These are phyloP conservation scores for Xylaria longipes DNA, from an alignment of 495 filamentous ascomycete genomes.

Conservation along the genomic window DNA sequence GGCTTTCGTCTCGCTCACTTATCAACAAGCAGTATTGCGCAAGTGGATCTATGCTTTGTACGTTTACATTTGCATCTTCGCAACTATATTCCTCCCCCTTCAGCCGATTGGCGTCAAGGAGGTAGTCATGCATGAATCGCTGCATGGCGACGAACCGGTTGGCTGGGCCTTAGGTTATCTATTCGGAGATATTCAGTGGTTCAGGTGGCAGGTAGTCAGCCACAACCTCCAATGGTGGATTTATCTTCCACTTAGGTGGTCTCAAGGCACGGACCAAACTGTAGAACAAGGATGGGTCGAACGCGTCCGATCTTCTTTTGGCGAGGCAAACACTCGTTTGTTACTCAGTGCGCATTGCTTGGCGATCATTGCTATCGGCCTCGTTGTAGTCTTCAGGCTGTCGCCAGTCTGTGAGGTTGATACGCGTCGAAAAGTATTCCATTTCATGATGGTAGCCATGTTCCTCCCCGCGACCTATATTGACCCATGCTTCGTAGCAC, in stretches of 20 bases:
- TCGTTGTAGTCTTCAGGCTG: constrained; percentile 74
- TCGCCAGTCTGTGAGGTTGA: constrained; percentile 82
- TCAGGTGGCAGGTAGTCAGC: constrained; percentile 69
- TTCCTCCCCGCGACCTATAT: constrained; percentile 84
- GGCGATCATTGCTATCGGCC: constrained; percentile 68
- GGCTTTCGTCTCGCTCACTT: constrained; percentile 80
- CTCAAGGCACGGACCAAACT: constrained; percentile 25
- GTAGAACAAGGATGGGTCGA: constrained; percentile 18
- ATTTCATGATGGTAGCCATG: constrained; percentile 97
- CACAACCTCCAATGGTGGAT: constrained; percentile 78
- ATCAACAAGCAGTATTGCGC: constrained; percentile 72
- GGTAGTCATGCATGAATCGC: constrained; percentile 69
- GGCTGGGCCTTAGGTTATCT: constrained; percentile 93
- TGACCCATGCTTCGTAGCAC: constrained; percentile 81
- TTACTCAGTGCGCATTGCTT: constrained; percentile 76
- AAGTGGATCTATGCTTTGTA: constrained; percentile 86
- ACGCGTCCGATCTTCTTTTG: constrained; percentile 53
- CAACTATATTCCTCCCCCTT: constrained; percentile 63
- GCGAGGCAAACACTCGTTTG: constrained; percentile 82
- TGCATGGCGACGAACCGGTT: constrained; percentile 78
- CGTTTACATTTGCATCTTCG: constrained; percentile 70
- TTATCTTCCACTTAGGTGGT: constrained; percentile 62
- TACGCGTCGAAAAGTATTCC: constrained; percentile 97
- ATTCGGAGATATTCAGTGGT: constrained; percentile 75
- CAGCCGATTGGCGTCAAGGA: constrained; percentile 62